Conservation (phyloP, 192 early-diverging fungal species). For the Podila epigama region DNA sequence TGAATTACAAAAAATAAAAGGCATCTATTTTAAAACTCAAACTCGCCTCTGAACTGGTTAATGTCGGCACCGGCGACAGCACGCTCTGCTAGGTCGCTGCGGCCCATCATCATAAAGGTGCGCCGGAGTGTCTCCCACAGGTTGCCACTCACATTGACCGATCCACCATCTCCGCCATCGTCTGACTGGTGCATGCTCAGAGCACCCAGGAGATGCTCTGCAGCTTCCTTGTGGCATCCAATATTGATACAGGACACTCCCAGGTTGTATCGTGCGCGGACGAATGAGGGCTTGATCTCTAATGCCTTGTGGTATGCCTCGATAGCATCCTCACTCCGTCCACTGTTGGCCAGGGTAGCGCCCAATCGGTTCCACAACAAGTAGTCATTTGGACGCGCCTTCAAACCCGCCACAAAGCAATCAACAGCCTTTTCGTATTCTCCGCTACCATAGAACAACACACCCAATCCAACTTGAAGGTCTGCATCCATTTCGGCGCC, state of each 20-base stretch:
- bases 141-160: slow-evolving; percentile 68
- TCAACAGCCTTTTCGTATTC: slow-evolving; percentile 97
- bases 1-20: background rate
- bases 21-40: slow-evolving; percentile 62
- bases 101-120: slow-evolving; percentile 68
- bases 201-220: slow-evolving; percentile 90
- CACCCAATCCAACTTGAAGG: slow-evolving; percentile 94
- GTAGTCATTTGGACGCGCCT: slow-evolving; percentile 85
- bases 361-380: slow-evolving; percentile 97
- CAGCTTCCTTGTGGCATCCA: slow-evolving; percentile 89
- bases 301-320: slow-evolving; percentile 95
- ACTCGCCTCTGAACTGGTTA: slow-evolving; percentile 64
- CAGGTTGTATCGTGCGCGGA: slow-evolving; percentile 98
- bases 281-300: slow-evolving; percentile 91
- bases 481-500: slow-evolving; percentile 79
- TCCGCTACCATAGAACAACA: slow-evolving; percentile 90
- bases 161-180: slow-evolving; percentile 45
- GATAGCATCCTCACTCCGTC: slow-evolving; percentile 79
- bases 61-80: slow-evolving; percentile 57
- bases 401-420: slow-evolving; percentile 93
- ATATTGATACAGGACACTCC: slow-evolving; percentile 95
- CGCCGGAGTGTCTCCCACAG: slow-evolving; percentile 70
- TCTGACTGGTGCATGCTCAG: slow-evolving; percentile 77
- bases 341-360: slow-evolving; percentile 93
- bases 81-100: slow-evolving; percentile 65